A percentile compares a stretch with the other conserved stretches of the same genome.
phyloP scores from a whole-genome alignment of 306 rosid species.

The Rosa chinensis region DNA sequence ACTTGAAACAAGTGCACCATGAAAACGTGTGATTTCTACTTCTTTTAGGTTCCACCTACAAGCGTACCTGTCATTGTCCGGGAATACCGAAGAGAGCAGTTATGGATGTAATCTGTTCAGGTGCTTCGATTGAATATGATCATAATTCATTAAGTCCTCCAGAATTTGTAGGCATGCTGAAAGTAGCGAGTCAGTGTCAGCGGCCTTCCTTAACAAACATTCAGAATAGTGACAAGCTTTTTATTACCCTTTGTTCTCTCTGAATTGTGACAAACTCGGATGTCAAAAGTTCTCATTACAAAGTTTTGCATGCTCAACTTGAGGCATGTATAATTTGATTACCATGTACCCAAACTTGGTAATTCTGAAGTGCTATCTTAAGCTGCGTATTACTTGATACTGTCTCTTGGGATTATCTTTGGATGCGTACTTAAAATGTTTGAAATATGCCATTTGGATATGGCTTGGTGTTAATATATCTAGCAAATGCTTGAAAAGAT shows the following conservation, averaged over 20 bases:
- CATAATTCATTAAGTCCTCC: slow-evolving; percentile 20
- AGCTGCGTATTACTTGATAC: neutral
- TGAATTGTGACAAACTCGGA: neutral
- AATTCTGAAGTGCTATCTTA: neutral
- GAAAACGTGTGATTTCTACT: neutral
- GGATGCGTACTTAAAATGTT: neutral
- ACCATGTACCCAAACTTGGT: neutral
- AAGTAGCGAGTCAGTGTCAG: slow-evolving; percentile 12
- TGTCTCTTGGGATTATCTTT: neutral
- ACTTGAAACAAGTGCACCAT: neutral
- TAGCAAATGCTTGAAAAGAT: neutral
- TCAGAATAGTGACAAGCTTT: slow-evolving; percentile 25
- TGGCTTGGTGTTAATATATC: neutral
- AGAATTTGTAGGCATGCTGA: slow-evolving; percentile 31
- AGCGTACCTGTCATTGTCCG: slow-evolving; percentile 87
- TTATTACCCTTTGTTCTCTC: slow-evolving; percentile 32
- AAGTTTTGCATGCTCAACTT: neutral
- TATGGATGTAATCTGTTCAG: slow-evolving; percentile 34
- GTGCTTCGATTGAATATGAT: neutral
- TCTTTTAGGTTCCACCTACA: slow-evolving; percentile 74
- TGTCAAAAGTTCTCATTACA: neutral
- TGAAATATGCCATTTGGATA: neutral
- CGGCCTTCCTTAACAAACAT: slow-evolving; percentile 24
- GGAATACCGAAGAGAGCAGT: slow-evolving; percentile 62
- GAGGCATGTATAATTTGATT: neutral